phyloP scores from a whole-genome alignment of 768 basidiomycete species.

The Trametopsis cervina region DNA sequence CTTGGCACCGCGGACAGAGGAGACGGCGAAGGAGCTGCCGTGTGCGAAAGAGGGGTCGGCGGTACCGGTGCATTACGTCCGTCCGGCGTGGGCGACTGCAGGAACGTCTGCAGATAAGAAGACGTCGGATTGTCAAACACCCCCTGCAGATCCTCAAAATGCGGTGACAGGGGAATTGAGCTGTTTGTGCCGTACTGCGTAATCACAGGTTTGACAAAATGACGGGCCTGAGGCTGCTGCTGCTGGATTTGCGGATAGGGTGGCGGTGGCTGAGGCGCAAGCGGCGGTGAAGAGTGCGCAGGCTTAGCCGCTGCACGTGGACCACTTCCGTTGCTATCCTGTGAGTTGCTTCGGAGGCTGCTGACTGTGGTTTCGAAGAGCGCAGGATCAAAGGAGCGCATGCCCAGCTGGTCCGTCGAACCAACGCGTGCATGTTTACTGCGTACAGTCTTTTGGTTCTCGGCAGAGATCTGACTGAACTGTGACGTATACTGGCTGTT shows the following conservation, averaged over 20 bases:
- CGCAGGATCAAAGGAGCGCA: conserved; percentile 51
- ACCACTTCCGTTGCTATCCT: neutral
- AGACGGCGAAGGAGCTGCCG: conserved; percentile 66
- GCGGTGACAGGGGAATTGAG: conserved; percentile 16
- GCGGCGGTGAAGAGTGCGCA: neutral
- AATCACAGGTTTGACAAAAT: neutral
- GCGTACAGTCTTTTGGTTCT: conserved; percentile 31
- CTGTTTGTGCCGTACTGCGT: conserved; percentile 5
- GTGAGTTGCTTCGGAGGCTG: conserved; percentile 11
- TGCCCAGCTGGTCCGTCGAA: conserved; percentile 53
- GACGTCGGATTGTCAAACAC: conserved; percentile 55
- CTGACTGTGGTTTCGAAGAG: conserved; percentile 39
- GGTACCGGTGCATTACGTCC: conserved; percentile 75
- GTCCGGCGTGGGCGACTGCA: conserved; percentile 23
- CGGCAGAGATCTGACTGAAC: conserved; percentile 19
- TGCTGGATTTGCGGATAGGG: conserved; percentile 15
- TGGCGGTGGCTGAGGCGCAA: neutral
- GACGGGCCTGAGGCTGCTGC: conserved; percentile 14
- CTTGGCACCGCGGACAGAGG: conserved; percentile 50
- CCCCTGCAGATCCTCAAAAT: conserved; percentile 51
- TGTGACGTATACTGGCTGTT: conserved; percentile 21
- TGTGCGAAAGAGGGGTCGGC: conserved; percentile 72
- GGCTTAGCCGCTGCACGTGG: neutral
- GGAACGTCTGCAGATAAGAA: conserved; percentile 52
- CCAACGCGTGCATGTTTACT: conserved; percentile 46